Conservation (phyloP, 2,329 filamentous ascomycete genomes). For the Aspergillus fumigatiaffinis region DNA sequence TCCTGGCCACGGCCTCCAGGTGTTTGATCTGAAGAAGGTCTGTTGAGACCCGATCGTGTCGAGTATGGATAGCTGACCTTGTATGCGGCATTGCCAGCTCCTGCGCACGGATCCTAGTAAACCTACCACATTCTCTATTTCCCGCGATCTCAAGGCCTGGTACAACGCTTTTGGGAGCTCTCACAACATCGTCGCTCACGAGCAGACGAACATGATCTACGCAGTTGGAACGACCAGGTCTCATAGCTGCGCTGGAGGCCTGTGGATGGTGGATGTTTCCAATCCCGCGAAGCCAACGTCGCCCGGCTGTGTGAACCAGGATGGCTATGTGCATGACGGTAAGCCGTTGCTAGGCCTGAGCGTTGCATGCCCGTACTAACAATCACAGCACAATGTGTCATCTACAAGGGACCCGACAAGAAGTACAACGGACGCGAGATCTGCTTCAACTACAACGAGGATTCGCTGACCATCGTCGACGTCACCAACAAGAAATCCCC, state of each 20-base stretch:
- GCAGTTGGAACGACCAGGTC: constrained; percentile 13
- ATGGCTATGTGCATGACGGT: constrained; percentile 19
- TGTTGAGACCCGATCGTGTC: background rate
- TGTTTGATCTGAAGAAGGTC: constrained; percentile 19
- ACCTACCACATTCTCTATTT: constrained; percentile 9
- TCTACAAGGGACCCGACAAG: constrained; percentile 13
- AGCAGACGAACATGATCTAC: constrained; percentile 15
- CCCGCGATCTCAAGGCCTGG: constrained; percentile 13
- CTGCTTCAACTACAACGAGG: constrained; percentile 21
- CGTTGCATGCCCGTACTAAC: background rate
- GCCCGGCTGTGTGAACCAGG: constrained; percentile 14
- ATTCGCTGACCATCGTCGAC: constrained; percentile 16
- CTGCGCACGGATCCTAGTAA: background rate
- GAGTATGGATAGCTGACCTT: background rate
- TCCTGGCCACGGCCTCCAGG: constrained; percentile 13
- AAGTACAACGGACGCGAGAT: constrained; percentile 13
- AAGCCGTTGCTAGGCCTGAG: background rate
- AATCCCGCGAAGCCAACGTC: constrained; percentile 14
- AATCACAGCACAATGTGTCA: constrained; percentile 13
- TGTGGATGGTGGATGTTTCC: constrained; percentile 19
- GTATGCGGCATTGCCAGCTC: background rate
- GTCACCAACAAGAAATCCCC: constrained; percentile 11
- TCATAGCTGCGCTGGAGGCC: constrained; percentile 12
- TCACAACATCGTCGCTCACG: constrained; percentile 16
- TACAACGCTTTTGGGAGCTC: constrained; percentile 17